Evolutionary conservation across 495 filamentous ascomycete genomes (phyloP).

Genomic region (Pseudomonodictys pantanalensis): DNA sequence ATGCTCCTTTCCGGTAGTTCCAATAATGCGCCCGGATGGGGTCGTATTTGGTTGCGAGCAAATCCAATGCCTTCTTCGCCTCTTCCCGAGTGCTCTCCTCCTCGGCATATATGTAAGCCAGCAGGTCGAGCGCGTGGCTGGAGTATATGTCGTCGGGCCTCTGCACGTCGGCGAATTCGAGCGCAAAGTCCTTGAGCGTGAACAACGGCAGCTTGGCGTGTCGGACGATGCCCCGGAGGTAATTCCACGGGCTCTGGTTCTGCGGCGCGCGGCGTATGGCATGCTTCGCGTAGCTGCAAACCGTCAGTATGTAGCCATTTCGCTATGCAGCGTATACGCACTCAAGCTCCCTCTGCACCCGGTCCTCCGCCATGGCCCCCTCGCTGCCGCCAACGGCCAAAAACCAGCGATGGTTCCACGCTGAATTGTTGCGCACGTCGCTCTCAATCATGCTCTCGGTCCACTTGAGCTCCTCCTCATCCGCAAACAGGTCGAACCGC

Average conservation of each 20-base stretch:
- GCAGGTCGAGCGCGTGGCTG: conserved; percentile 83
- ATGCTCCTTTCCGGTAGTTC: conserved; percentile 65
- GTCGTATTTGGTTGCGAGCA: conserved; percentile 84
- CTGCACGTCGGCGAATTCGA: conserved; percentile 59
- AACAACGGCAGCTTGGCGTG: conserved; percentile 58
- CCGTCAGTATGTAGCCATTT: conserved; percentile 5
- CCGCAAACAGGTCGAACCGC: conserved; percentile 71
- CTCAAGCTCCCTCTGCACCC: conserved; percentile 71
- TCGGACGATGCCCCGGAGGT: conserved; percentile 71
- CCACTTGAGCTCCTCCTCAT: conserved; percentile 62
- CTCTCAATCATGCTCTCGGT: conserved; percentile 64
- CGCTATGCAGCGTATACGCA: conserved; percentile 38
- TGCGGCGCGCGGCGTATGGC: conserved; percentile 79
- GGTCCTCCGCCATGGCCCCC: conserved; percentile 49
- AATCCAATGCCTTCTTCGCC: conserved; percentile 62
- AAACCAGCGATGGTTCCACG: conserved; percentile 96
- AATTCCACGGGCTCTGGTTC: conserved; percentile 92
- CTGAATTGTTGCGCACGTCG: conserved; percentile 92
- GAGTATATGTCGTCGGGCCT: conserved; percentile 42
- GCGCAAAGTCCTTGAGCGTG: conserved; percentile 62
- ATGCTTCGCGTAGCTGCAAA: conserved; percentile 52
- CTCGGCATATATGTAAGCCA: conserved; percentile 77
- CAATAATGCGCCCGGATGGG: conserved; percentile 89
- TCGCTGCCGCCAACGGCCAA: conserved; percentile 67
- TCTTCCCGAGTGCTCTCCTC: conserved; percentile 53